phyloP scores from a whole-genome alignment of 345 rosid species.

The Moricandia moricandioides region DNA sequence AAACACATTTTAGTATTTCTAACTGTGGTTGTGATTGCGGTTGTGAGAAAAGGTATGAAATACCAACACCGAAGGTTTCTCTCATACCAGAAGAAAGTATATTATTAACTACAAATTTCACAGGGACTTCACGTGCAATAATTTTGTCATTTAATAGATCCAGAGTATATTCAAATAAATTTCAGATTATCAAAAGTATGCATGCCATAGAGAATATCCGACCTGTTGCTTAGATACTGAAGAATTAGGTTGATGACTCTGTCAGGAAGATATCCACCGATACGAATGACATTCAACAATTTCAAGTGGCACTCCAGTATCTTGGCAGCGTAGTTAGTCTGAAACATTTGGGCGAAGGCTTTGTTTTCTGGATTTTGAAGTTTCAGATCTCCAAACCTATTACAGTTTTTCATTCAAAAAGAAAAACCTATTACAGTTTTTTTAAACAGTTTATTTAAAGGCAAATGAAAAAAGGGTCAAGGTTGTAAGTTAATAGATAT shows the following conservation, averaged over 20 bases:
- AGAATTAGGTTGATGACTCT: constrained; percentile 95
- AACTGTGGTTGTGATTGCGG: not conserved
- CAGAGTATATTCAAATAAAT: not conserved
- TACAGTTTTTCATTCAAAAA: not conserved
- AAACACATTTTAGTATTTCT: not conserved
- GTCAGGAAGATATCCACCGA: constrained; percentile 94
- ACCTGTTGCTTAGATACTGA: constrained; percentile 98
- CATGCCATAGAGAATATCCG: constrained; percentile 17
- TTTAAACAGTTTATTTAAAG: not conserved
- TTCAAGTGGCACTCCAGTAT: constrained; percentile 92
- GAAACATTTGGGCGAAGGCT: constrained; percentile 93
- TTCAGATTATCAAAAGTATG: constrained; percentile 1
- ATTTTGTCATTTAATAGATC: not conserved
- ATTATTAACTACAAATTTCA: not conserved
- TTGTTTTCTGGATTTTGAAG: constrained; percentile 87
- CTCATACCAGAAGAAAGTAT: not conserved
- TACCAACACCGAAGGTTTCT: no score
- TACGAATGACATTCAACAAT: constrained; percentile 70
- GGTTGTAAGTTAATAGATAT: not conserved
- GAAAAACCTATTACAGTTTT: constrained; percentile 57
- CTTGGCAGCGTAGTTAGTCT: constrained; percentile 85
- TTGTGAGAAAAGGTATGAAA: not conserved
- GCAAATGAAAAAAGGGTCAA: not conserved
- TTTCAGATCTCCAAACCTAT: constrained; percentile 95
- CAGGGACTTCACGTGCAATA: not conserved